Conservation (phyloP, 768 basidiomycete genomes). For the Lanmaoa pseudosensibilis region DNA sequence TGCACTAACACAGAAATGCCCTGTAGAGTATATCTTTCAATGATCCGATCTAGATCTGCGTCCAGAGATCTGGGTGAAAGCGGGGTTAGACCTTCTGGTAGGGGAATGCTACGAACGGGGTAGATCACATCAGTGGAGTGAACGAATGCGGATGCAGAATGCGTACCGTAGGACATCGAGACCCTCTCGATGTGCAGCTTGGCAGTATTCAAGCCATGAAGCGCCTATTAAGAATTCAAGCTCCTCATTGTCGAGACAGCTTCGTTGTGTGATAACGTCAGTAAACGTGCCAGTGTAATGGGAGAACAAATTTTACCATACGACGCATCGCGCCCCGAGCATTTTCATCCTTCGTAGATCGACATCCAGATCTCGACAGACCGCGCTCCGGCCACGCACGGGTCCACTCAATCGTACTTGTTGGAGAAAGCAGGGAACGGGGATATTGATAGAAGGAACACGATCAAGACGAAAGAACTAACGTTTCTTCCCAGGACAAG, state of each 20-base stretch:
- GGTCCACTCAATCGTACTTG: constrained; percentile 73
- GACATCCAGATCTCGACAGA: constrained; percentile 76
- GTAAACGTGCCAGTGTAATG: background rate
- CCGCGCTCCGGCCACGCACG: constrained; percentile 73
- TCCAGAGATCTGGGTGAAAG: constrained; percentile 58
- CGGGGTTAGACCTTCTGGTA: constrained; percentile 88
- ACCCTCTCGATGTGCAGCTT: constrained; percentile 57
- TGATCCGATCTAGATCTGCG: constrained; percentile 60
- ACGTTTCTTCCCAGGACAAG: constrained; percentile 96
- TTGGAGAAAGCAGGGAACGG: background rate
- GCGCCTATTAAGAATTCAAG: constrained; percentile 76
- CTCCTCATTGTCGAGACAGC: constrained; percentile 85
- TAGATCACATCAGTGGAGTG: background rate
- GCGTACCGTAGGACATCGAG: constrained; percentile 78
- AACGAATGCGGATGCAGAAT: background rate
- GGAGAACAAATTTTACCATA: constrained; percentile 54
- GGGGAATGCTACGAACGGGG: constrained; percentile 61
- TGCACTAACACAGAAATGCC: constrained; percentile 79
- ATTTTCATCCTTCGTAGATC: constrained; percentile 76
- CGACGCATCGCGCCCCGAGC: constrained; percentile 74
- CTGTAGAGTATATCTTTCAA: constrained; percentile 68
- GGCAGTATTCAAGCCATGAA: constrained; percentile 77
- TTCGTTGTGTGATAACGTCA: constrained; percentile 29
- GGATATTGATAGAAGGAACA: background rate
- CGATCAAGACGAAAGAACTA: constrained; percentile 4